Base-by-base conservation (phyloP, 1,284 basidiomycete genomes). In the Sanghuangporus baumii region DNA sequence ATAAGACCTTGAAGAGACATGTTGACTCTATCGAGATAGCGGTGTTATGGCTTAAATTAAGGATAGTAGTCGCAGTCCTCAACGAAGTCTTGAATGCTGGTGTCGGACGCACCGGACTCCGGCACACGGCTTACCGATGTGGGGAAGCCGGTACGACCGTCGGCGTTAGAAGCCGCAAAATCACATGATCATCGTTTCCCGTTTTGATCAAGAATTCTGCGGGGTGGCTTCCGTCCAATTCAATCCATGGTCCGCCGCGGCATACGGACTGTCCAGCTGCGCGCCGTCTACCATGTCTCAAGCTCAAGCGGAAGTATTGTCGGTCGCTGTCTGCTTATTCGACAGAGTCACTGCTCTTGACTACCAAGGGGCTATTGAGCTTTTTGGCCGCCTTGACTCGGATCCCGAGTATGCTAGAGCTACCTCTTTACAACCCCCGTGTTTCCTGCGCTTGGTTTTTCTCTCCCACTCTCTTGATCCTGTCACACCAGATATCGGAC, bases 1-100 rank as follows among this genome's bases (percentile, higher is more conserved):
- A 98, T 86, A 66, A 98, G 84, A 63, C 85, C 81, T 76, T 88
- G 87, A 57, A 91, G 79, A 20, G 88, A 89, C 89, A 91, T 90
- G 20, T 36, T 51, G 6, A 34, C 43, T 46, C 12, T 46, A 46
- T 46, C 43, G 43, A 59, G 40, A 16, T 31, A 26, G 9, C 50
- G 50, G 41, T 18, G 41, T 43, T 2, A 31, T 31, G 26, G 41
- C 41, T 43, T 43, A 7, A 43, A 12, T 4, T 7, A 18, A 43
- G 23, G 23, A 31, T 23, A 1, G 40, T 3, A n/a, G 40, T 43
- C 40, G 40, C 12, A 18, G 18, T 12, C n/a, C 12, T 14, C 41
- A 3, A 6, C 2, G 12, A 43, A 43, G 40, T 12, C 40, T 43
- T 43, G 4, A 8, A 18, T 4, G 14, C 20, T 16, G 47, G 9